Evolutionary conservation across 306 rosid species (phyloP).

Genomic region (Inga oerstediana): DNA sequence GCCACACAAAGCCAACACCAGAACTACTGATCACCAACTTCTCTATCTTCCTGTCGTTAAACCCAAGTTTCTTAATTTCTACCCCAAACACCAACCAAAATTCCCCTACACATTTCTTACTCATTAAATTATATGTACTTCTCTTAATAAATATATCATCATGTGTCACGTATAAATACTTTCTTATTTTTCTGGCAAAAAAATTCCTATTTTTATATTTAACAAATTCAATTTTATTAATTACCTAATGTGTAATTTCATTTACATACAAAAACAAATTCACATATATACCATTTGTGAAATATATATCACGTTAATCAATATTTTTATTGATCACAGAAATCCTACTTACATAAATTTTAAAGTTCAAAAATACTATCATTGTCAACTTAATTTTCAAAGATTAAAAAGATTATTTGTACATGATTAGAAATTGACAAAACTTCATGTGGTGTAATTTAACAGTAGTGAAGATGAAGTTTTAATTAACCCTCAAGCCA

Average conservation of each 20-base stretch:
- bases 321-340: too few relatives aligned
- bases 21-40: not conserved
- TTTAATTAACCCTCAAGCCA: not conserved
- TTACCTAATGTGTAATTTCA: too few relatives aligned
- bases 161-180: not conserved
- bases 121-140: not conserved
- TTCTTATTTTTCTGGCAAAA: not conserved
- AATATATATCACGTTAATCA: too few relatives aligned
- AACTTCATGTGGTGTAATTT: not conserved
- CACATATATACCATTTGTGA: too few relatives aligned
- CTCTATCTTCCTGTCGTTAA: not conserved
- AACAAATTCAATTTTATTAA: too few relatives aligned
- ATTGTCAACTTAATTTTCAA: not conserved
- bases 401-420: not conserved
- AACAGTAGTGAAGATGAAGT: not conserved
- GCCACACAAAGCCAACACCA: constrained; percentile 39
- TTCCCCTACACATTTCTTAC: not conserved
- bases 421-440: not conserved
- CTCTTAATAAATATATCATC: not conserved
- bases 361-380: too few relatives aligned
- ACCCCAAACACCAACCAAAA: constrained; percentile 15
- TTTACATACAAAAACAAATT: too few relatives aligned
- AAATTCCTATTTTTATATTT: too few relatives aligned
- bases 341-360: too few relatives aligned
- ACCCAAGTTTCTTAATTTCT: not conserved